Conservation (phyloP, 2,329 filamentous ascomycete genomes). For the Rhynchosporium agropyri region DNA sequence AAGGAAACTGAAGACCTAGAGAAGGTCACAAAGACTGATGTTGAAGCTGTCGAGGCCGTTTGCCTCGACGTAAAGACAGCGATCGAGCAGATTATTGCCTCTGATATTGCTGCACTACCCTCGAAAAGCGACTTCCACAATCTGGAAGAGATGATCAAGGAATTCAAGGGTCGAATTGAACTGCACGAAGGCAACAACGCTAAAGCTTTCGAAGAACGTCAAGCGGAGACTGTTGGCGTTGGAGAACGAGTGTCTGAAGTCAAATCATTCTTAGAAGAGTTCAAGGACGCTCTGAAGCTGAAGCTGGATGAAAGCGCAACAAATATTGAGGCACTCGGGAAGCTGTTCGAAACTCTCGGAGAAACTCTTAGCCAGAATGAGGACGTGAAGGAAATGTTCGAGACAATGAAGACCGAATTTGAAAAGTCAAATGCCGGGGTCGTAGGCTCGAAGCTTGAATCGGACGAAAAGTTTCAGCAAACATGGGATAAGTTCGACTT, state of each 20-base stretch:
- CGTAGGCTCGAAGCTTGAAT: slow-evolving; percentile 78
- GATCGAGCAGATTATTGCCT: slow-evolving; percentile 71
- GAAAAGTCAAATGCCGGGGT: slow-evolving; percentile 82
- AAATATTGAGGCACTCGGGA: slow-evolving; percentile 72
- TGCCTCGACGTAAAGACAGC: slow-evolving; percentile 83
- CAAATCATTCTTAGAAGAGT: slow-evolving; percentile 74
- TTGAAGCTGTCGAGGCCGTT: slow-evolving; percentile 78
- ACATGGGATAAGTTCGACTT: slow-evolving; percentile 55
- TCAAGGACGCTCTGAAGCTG: slow-evolving; percentile 74
- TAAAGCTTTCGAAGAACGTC: slow-evolving; percentile 81
- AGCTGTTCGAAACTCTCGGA: slow-evolving; percentile 67
- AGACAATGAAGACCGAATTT: slow-evolving; percentile 81
- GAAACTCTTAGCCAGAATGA: slow-evolving; percentile 63
- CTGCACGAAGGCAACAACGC: slow-evolving; percentile 72
- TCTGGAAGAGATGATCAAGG: slow-evolving; percentile 70
- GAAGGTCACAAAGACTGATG: slow-evolving; percentile 76
- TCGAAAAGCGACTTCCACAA: slow-evolving; percentile 75
- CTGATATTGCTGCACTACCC: slow-evolving; percentile 70
- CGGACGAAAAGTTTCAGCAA: slow-evolving; percentile 73
- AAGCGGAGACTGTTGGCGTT: slow-evolving; percentile 78
- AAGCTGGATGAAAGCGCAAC: slow-evolving; percentile 77
- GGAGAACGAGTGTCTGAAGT: slow-evolving; percentile 78
- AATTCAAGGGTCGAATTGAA: slow-evolving; percentile 69
- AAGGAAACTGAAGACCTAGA: slow-evolving; percentile 53
- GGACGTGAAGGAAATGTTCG: slow-evolving; percentile 72